Percentiles rank a stretch among this genome's conserved stretches.
These are phyloP conservation scores for Acacia melanoxylon DNA, from an alignment of 306 rosid species.

Conservation along the genomic window DNA sequence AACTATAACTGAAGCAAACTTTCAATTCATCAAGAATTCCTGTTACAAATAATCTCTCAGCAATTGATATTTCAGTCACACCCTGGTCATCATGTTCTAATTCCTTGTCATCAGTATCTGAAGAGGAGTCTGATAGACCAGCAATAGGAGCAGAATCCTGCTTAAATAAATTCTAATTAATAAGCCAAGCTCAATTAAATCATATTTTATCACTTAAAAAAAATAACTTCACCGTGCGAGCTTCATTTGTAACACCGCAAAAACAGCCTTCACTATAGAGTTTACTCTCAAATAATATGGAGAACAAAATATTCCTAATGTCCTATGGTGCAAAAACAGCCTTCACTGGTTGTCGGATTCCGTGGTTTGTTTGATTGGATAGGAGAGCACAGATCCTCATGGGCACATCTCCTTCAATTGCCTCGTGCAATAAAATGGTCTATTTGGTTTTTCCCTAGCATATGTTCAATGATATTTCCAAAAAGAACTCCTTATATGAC, in stretches of 20 bases:
- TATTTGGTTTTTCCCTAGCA: not conserved
- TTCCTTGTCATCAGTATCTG: constrained; percentile 71
- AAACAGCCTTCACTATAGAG: not conserved
- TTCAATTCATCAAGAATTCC: constrained; percentile 95
- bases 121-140: constrained; percentile 80
- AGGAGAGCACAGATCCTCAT: not conserved
- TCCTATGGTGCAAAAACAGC: not conserved
- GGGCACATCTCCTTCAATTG: not conserved
- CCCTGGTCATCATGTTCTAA: constrained; percentile 49
- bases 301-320: not conserved
- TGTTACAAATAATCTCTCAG: constrained; percentile 74
- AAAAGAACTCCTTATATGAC: not conserved
- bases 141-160: constrained; percentile 84
- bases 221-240: not conserved
- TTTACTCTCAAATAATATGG: not conserved
- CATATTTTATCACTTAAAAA: not conserved
- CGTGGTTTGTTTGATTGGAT: not conserved
- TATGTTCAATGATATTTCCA: not conserved
- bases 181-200: not conserved
- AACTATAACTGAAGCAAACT: constrained; percentile 76
- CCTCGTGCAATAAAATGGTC: not conserved
- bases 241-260: not conserved
- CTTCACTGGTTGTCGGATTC: not conserved
- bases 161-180: constrained; percentile 30
- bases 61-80: constrained; percentile 36